These are phyloP conservation scores for Pinus albicaulis DNA, from an alignment of 75 land plant species.

Conservation along the genomic window DNA sequence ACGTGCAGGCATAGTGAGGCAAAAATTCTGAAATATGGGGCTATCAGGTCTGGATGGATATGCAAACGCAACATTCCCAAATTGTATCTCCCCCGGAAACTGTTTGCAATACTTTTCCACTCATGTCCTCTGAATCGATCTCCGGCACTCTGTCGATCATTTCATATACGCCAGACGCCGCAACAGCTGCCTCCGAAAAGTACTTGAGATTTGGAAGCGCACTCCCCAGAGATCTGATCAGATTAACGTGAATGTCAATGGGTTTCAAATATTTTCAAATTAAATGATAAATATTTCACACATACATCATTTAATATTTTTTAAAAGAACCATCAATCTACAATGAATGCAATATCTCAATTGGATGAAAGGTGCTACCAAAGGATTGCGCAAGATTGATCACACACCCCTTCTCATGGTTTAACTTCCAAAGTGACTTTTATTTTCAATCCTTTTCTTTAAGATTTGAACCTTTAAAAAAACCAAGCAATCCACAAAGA, in stretches of 20 bases:
- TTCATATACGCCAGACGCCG: conserved; percentile 15
- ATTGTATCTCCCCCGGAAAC: conserved; percentile 23
- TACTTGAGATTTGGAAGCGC: conserved; percentile 24
- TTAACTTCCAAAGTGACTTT: no score
- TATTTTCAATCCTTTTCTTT: no score
- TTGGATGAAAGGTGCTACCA: no score
- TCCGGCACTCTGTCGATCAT: conserved; percentile 27
- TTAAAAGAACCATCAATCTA: no score
- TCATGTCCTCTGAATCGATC: conserved; percentile 16
- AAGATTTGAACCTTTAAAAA: no score
- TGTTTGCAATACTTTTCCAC: conserved; percentile 11
- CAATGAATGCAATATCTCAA: no score
- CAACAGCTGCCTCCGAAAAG: conserved; percentile 22
- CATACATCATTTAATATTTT: no score
- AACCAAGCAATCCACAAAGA: no score
- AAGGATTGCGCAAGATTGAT: no score
- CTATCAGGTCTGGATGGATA: conserved; percentile 9
- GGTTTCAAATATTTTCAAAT: not conserved
- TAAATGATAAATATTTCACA: not conserved
- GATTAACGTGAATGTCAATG: not conserved
- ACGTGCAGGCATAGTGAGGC: conserved; percentile 14
- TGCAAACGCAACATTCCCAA: not conserved
- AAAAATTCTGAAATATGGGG: conserved; percentile 12
- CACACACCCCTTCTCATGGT: no score
- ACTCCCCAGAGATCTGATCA: conserved; percentile 18